These are phyloP conservation scores for Hygrophila difformis DNA, from an alignment of 257 asterid species.

Conservation along the genomic window DNA sequence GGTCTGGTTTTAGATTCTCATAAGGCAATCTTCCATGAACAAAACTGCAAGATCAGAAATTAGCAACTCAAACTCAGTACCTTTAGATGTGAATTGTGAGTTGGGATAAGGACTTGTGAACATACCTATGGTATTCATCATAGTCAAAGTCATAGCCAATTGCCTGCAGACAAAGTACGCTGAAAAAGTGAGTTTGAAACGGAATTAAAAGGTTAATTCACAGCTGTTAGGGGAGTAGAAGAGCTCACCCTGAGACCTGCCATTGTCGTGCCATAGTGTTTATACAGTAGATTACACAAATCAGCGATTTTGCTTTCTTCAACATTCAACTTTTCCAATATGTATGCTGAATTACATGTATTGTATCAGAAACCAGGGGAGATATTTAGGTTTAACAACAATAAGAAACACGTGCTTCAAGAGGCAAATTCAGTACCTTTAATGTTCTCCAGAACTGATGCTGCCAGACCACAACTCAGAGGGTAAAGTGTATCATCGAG, in stretches of 20 bases:
- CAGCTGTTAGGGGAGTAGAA: too few relatives aligned
- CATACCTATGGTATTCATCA: constrained; percentile 85
- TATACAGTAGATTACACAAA: constrained; percentile 63
- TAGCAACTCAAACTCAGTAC: constrained; percentile 3
- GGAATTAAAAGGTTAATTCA: too few relatives aligned
- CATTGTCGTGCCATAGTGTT: constrained; percentile 95
- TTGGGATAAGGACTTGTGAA: not conserved
- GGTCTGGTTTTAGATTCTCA: constrained; percentile 77
- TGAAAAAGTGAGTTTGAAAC: too few relatives aligned
- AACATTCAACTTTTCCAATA: constrained; percentile 74
- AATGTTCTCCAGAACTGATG: constrained; percentile 57
- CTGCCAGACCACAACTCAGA: constrained; percentile 66
- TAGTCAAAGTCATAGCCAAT: constrained; percentile 92
- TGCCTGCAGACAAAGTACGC: constrained; percentile 43
- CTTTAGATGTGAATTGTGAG: not conserved
- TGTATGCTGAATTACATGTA: too few relatives aligned
- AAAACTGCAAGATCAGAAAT: constrained; percentile 39
- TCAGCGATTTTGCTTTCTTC: constrained; percentile 56
- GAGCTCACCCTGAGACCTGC: constrained; percentile 84
- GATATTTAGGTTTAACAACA: too few relatives aligned
- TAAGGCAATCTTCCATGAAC: constrained; percentile 98
- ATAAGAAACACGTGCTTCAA: not conserved
- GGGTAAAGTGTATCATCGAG: constrained; percentile 96
- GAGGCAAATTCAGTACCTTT: constrained; percentile 39
- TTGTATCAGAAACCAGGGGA: too few relatives aligned